Base-by-base conservation (phyloP, 345 rosid genomes). In the Lumnitzera racemosa region DNA sequence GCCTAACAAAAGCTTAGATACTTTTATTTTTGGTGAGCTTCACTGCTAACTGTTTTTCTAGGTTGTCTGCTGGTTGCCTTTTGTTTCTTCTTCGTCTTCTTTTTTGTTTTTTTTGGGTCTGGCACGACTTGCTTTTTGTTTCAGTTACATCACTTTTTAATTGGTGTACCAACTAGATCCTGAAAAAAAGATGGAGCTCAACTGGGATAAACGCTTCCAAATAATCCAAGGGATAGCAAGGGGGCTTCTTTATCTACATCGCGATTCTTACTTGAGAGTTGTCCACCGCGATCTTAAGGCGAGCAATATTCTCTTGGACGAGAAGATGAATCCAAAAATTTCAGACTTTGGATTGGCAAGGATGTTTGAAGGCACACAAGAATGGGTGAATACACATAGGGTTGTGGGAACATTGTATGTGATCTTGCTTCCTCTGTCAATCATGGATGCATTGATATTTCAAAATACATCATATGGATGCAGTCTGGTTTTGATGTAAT, bases 331-430 rank as follows among this genome's bases (percentile, higher is more conserved):
- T 17, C 71, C 63, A 3, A 78, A 63, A 66, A 76, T 73, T 15
- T 72, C 71, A 0, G 75, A 80, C 48, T 80, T 80, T 53, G 78
- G 75, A 4, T 56, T 65, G 56, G 73, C 78, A 5, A 61, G 68
- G 51, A 66, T 71, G 6, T 71, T 69, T 15, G 11, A 49, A 16
- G 66, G 50, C 20, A 64, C 65, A 2, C 27, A 46, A 55, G 59
- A 49, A 50, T 48, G 9, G 27, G 55, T 15, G 15, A 64, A 64
- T n/a, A 78, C 80, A 0, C 17, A 51, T 13, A 59, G 64, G 47
- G 65, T 75, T 11, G 64, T 72, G 2, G 78, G 80, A 48, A 64
- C 70, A 10, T 58, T 17, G 77, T 67, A 64, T 51, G 31, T 25
- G 7, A 5, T 5, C 9, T 36, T 36, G 43, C 43, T 7, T 36